Base-by-base conservation (phyloP, 257 asterid genomes). In the Petunia axillaris region DNA sequence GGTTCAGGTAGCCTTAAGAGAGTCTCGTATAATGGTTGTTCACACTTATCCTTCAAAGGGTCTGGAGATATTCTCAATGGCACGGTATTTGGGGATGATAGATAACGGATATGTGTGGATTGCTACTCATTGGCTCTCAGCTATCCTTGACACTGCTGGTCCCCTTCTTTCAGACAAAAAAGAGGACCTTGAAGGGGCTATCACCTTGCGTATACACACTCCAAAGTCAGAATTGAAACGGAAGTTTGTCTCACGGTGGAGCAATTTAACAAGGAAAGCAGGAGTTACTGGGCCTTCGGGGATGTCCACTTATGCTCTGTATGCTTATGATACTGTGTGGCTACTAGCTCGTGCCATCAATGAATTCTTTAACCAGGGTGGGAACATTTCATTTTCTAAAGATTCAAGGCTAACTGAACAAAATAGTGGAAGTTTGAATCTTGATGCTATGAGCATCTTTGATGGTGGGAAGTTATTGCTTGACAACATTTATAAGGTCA, bases 261-360 rank as follows among this genome's bases (percentile, higher is more conserved):
- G 73, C 36, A 80, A 83, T 52, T 70, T 87, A 80, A 80, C 80
- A 0, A 77, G 63, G 55, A 59, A 78, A 48, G 81, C 58, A 78
- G 76, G 81, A 60, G 9, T 15, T 54, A 64, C 44, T 35, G 75
- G 55, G 2, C 52, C 70, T 35, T 78, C 83, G 11, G 89, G 93
- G 9, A 52, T 89, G 76, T 89, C 71, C 64, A 74, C 89, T 3
- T 86, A 54, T 71, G 94, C 81, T 4, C 74, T 89, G 0, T 90
- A 89, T 67, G 94, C 97, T 2, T 92, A 92, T 48, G 94, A 92
- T 75, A 87, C 92, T 6, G 90, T 90, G 82, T 92, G 97, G 97
- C 64, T 88, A 57, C 84, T 92, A 80, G 93, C 97, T 81, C 87
- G 50, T 48, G 97, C 97, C 75, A 78, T 91, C 37, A 83, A 90